Conservation (phyloP, 805 yeast species). For the Nakazawaea wickerhamii region DNA sequence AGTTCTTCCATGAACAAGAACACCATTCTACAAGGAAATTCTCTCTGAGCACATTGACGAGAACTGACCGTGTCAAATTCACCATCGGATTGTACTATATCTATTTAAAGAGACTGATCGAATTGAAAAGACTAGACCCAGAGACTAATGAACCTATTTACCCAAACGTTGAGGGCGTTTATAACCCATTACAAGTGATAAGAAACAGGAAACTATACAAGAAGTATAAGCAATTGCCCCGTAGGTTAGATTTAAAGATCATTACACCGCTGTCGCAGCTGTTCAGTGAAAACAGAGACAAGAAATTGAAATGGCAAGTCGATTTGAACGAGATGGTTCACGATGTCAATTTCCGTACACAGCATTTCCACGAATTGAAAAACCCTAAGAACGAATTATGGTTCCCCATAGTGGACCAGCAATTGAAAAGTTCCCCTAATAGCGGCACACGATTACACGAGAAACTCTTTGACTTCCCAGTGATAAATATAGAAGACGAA, state of each 20-base stretch:
- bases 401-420: slow-evolving; percentile 33
- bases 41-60: slow-evolving; percentile 32
- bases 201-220: slow-evolving; percentile 61
- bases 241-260: slow-evolving; percentile 37
- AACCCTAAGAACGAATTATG: slow-evolving; percentile 42
- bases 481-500: slow-evolving; percentile 8
- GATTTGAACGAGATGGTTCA: slow-evolving; percentile 52
- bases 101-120: slow-evolving; percentile 35
- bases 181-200: slow-evolving; percentile 80
- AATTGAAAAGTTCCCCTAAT: not conserved
- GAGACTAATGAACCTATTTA: slow-evolving; percentile 24
- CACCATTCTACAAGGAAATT: slow-evolving; percentile 15
- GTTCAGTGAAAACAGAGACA: slow-evolving; percentile 36
- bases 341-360: slow-evolving; percentile 54
- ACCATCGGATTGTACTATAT: slow-evolving; percentile 46
- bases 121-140: slow-evolving; percentile 23
- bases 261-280: slow-evolving; percentile 63
- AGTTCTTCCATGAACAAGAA: slow-evolving; percentile 6
- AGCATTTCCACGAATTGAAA: slow-evolving; percentile 47
- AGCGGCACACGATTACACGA: slow-evolving; percentile 20
- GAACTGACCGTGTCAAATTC: slow-evolving; percentile 46
- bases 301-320: slow-evolving; percentile 56
- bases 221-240: slow-evolving; percentile 43
- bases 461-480: slow-evolving; percentile 21
- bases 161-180: slow-evolving; percentile 58